Conservation (phyloP, 192 early-diverging fungal species). For the Cetraspora pellucida region DNA sequence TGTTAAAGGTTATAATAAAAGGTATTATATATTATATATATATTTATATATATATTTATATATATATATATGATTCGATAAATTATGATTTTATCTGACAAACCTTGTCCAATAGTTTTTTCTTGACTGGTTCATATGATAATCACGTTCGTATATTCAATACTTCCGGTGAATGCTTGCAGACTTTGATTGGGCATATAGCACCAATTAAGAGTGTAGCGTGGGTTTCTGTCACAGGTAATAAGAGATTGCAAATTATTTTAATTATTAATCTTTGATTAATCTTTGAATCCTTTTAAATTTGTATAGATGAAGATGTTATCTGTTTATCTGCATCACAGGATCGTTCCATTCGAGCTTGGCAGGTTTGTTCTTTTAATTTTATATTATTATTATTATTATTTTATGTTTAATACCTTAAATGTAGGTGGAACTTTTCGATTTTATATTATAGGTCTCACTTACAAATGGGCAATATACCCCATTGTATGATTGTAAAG, state of each 20-base stretch:
- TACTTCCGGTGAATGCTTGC: constrained; percentile 66
- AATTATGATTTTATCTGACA: not conserved
- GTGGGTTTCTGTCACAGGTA: constrained; percentile 62
- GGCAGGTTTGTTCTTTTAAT: constrained; percentile 48
- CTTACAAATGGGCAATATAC: constrained; percentile 43
- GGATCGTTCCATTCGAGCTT: constrained; percentile 69
- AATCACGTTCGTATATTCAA: constrained; percentile 84
- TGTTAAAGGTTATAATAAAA: constrained; percentile 52
- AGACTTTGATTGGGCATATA: constrained; percentile 67
- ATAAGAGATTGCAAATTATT: not conserved
- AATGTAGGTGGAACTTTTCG: not conserved
- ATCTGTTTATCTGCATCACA: constrained; percentile 59
- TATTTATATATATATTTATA: not conserved
- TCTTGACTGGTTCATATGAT: constrained; percentile 86
- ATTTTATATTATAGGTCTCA: constrained; percentile 36
- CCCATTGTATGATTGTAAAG: constrained; percentile 71
- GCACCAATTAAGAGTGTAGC: constrained; percentile 79
- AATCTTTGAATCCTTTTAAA: constrained; percentile 1
- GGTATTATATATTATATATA: not conserved
- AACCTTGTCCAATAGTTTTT: constrained; percentile 38
- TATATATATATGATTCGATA: not conserved
- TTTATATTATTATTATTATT: not conserved
- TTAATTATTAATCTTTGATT: not conserved
- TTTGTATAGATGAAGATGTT: constrained; percentile 46
- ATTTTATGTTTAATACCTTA: not conserved